Percentiles rank a stretch among this genome's conserved stretches.
Evolutionary conservation across 1,284 basidiomycete species (phyloP).

Genomic region (Heterobasidion annosum): DNA sequence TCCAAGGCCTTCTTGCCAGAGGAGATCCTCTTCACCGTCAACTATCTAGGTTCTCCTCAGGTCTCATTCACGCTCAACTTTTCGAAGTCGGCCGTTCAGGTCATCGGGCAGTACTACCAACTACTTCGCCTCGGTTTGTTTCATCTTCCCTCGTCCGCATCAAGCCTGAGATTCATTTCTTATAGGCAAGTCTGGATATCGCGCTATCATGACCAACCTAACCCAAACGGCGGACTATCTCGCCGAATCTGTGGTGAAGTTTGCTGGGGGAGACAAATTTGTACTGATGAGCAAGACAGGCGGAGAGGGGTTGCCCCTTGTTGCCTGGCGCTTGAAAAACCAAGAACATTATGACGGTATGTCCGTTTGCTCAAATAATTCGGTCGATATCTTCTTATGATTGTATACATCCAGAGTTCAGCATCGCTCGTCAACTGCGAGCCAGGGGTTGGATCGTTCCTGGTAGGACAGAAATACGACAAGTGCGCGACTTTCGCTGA

Average conservation of each 20-base stretch:
- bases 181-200: not conserved
- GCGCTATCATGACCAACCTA: not conserved
- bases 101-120: conserved; percentile 39
- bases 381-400: not conserved
- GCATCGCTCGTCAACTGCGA: not conserved
- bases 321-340: not conserved
- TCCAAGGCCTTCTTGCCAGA: conserved; percentile 46
- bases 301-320: not conserved
- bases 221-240: not conserved
- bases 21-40: conserved; percentile 59
- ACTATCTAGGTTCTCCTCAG: conserved; percentile 49
- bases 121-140: not conserved
- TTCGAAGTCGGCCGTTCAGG: conserved; percentile 53
- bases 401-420: not conserved
- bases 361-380: not conserved
- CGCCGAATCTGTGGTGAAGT: not conserved
- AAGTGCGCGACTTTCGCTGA: not conserved
- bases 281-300: not conserved
- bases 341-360: not conserved
- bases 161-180: not conserved
- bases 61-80: conserved; percentile 60
- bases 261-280: not conserved
- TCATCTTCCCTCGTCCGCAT: not conserved
- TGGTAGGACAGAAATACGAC: not conserved
- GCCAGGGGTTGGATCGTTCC: not conserved